Base-by-base conservation (phyloP, 495 filamentous ascomycete species). In the Neurospora pannonica region DNA sequence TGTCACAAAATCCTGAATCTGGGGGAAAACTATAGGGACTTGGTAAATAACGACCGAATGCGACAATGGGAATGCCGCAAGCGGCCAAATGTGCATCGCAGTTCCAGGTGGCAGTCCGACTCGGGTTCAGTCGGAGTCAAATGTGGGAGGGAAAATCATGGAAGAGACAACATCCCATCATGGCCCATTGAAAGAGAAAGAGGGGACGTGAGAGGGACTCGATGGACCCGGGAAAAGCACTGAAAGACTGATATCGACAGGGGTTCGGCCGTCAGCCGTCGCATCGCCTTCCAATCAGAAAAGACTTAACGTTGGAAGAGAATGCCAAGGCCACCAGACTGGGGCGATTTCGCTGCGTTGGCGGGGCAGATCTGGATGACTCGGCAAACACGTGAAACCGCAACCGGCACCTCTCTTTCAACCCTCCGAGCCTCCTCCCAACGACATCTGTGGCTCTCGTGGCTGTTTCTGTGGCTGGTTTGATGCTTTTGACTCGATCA, bases 211-310 rank as follows among this genome's bases (percentile, higher is more conserved):
- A 60, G 48, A 62, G 54, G 54, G 54, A 67, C 28, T 67, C 54
- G 54, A 62, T 62, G 54, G 21, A 62, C 24, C 54, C 54, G 54
- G 24, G 15, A 34, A 60, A 67, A 67, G 54, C 54, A 34, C 15
- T 19, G 54, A 60, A 60, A 60, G 24, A 60, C 73, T 80, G 79
- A 81, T 78, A 81, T 78, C 60, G 75, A 69, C 72, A 54, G 67
- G 67, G 71, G 60, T 31, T 54, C 37, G 42, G 2, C 37, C 75
- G 75, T 54, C 71, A 54, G 34, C 39, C 60, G 62, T 70, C 72
- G 71, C 71, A 62, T 71, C 42, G 34, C 6, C 70, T 10, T 48
- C 81, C 80, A 82, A 82, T 82, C 39, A 77, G 11, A 6, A n/a
- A 72, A 17, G 70, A 74, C 70, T 73, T 74, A 75, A 75, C 77